phyloP scores from a whole-genome alignment of 75 land plant species.

The Larix kaempferi region DNA sequence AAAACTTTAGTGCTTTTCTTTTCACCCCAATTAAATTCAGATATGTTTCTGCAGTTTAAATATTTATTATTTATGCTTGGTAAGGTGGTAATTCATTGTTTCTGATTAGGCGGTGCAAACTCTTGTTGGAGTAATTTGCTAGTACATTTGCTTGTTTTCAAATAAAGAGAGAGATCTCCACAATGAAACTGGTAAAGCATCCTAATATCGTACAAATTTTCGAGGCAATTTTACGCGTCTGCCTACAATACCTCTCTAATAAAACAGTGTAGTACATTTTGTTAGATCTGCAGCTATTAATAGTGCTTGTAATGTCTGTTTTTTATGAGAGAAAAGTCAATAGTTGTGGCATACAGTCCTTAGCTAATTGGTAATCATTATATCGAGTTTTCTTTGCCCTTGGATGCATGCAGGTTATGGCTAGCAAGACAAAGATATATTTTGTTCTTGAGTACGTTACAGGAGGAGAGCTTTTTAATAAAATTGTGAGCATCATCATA shows the following conservation, averaged over 20 bases:
- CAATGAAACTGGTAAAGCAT: slow-evolving; percentile 28
- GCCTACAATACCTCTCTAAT: neutral
- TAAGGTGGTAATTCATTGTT: slow-evolving; percentile 3
- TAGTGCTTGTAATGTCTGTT: neutral
- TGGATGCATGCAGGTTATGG: slow-evolving; percentile 21
- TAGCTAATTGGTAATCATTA: neutral
- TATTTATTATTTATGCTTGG: neutral
- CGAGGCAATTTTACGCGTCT: slow-evolving; percentile 12
- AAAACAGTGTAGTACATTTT: neutral
- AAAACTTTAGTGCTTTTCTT: neutral
- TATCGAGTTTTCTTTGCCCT: neutral
- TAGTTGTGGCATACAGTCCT: neutral
- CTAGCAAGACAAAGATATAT: slow-evolving; percentile 31
- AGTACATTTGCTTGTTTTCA: slow-evolving; percentile 4
- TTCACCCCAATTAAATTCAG: neutral
- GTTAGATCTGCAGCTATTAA: neutral
- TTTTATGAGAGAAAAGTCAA: neutral
- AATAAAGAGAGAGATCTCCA: slow-evolving; percentile 22
- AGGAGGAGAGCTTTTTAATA: slow-evolving; percentile 27
- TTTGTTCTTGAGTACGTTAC: slow-evolving; percentile 29
- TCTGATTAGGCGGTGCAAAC: neutral
- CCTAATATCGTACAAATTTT: slow-evolving; percentile 21
- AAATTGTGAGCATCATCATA: slow-evolving; percentile 20
- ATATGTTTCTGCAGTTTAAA: neutral
- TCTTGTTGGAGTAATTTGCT: neutral